Conservation (phyloP, 148 eudicot genomes). For the Camellia lanceoleosa region DNA sequence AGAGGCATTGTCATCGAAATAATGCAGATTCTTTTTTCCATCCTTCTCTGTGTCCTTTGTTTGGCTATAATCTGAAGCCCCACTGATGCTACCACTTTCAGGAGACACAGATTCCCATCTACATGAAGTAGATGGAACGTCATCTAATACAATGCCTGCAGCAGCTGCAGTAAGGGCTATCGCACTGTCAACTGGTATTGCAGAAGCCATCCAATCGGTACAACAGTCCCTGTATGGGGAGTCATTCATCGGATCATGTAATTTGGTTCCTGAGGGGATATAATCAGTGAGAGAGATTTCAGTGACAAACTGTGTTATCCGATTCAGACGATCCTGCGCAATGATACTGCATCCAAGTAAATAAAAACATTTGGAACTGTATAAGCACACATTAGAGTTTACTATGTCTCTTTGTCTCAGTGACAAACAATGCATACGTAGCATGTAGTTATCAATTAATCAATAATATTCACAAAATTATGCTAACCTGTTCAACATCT, state of each 20-base stretch:
- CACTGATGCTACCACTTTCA: constrained; percentile 54
- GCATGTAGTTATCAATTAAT: not conserved
- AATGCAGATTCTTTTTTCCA: constrained; percentile 36
- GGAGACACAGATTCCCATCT: constrained; percentile 58
- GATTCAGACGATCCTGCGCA: constrained; percentile 88
- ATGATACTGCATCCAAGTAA: constrained; percentile 63
- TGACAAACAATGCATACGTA: not conserved
- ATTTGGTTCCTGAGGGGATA: constrained; percentile 37
- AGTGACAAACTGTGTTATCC: constrained; percentile 75
- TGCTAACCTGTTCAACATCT: constrained; percentile 86
- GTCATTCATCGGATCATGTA: constrained; percentile 37
- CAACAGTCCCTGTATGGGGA: constrained; percentile 35
- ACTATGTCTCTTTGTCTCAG: not conserved
- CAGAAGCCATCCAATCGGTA: constrained; percentile 70
- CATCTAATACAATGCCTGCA: constrained; percentile 67
- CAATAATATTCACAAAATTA: not conserved
- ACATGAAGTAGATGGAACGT: constrained; percentile 48
- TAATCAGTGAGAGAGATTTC: constrained; percentile 57
- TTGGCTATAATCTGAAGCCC: constrained; percentile 61
- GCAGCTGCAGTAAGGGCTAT: constrained; percentile 75
- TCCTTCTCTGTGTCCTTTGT: constrained; percentile 39
- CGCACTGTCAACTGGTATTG: constrained; percentile 77
- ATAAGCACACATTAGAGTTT: not conserved
- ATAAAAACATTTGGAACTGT: constrained; percentile 20
- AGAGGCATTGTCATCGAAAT: constrained; percentile 46